These are phyloP conservation scores for Aphanocladium album DNA, from an alignment of 2,329 filamentous ascomycete genomes.

Conservation along the genomic window DNA sequence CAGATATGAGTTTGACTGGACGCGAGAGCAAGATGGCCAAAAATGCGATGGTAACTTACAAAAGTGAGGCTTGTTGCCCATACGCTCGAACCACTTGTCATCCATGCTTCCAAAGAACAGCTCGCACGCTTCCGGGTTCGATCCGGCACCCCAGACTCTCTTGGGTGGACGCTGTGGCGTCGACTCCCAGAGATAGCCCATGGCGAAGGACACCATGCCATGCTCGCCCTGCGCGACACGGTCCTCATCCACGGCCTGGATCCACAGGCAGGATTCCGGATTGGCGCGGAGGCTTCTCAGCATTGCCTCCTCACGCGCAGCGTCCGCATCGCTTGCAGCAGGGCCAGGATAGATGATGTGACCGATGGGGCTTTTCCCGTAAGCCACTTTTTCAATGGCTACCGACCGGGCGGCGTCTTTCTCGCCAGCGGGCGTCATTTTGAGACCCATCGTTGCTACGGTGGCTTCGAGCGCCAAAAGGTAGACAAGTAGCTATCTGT, in stretches of 20 bases:
- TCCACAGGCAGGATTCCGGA: conserved; percentile 26
- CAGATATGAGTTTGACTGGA: neutral
- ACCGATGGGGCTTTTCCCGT: conserved; percentile 20
- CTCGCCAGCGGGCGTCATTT: conserved; percentile 4
- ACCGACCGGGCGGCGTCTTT: conserved; percentile 10
- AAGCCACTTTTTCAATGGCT: conserved; percentile 12
- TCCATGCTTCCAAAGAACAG: conserved; percentile 28
- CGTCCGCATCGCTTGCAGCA: conserved; percentile 18
- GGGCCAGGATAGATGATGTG: conserved; percentile 28
- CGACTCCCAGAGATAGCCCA: conserved; percentile 30
- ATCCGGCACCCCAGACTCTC: conserved; percentile 23
- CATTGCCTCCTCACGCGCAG: conserved; percentile 19
- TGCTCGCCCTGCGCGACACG: conserved; percentile 23
- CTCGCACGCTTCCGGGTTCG: conserved; percentile 30
- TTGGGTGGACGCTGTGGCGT: conserved; percentile 23
- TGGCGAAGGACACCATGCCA: conserved; percentile 29
- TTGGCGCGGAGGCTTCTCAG: conserved; percentile 19
- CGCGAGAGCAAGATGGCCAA: neutral
- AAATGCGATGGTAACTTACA: conserved; percentile 25
- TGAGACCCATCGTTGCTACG: conserved; percentile 7
- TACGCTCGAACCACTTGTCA: conserved; percentile 25
- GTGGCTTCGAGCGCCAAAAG: too few species aligned
- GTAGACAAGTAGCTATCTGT: too few species aligned
- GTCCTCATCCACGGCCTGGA: conserved; percentile 32
- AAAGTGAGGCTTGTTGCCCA: conserved; percentile 28